Conservation (phyloP, 1,284 basidiomycete species). For the Cryptococcus floricola region DNA sequence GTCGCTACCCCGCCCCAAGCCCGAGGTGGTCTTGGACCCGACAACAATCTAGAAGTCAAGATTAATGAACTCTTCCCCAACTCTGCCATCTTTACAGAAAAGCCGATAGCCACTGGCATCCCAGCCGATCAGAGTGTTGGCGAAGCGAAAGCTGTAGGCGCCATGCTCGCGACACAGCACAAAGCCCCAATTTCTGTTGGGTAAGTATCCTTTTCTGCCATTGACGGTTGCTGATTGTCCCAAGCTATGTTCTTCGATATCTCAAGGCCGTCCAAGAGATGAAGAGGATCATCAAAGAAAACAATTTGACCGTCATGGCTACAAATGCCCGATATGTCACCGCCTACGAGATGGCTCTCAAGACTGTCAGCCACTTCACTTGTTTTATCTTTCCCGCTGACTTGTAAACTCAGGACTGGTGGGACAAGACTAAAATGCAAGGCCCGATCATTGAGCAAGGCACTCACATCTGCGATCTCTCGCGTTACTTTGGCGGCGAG, state of each 20-base stretch:
- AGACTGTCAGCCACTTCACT: constrained; percentile 30
- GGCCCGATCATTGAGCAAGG: constrained; percentile 56
- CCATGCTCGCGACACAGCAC: constrained; percentile 59
- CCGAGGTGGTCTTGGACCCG: constrained; percentile 68
- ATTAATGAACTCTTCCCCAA: constrained; percentile 82
- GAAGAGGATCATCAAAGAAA: constrained; percentile 54
- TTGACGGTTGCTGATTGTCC: constrained; percentile 15
- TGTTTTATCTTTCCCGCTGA: background rate
- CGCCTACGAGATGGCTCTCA: constrained; percentile 47
- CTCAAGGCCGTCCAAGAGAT: constrained; percentile 53
- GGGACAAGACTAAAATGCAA: constrained; percentile 53
- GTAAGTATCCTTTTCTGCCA: constrained; percentile 49
- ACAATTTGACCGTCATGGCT: constrained; percentile 55
- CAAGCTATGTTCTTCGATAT: constrained; percentile 51
- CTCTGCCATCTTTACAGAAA: constrained; percentile 84
- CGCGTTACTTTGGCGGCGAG: constrained; percentile 55
- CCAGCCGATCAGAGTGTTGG: constrained; percentile 47
- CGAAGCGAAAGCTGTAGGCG: constrained; percentile 59
- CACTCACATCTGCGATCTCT: constrained; percentile 53
- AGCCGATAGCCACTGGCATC: constrained; percentile 55
- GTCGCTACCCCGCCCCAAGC: constrained; percentile 86
- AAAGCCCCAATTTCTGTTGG: constrained; percentile 75
- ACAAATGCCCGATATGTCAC: constrained; percentile 53
- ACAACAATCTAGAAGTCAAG: constrained; percentile 82
- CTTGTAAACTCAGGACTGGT: constrained; percentile 49